Evolutionary conservation across 2,329 filamentous ascomycete genomes (phyloP), one percentile per base, ranked within the genome.

Genomic region (Alternaria metachromatica): DNA sequence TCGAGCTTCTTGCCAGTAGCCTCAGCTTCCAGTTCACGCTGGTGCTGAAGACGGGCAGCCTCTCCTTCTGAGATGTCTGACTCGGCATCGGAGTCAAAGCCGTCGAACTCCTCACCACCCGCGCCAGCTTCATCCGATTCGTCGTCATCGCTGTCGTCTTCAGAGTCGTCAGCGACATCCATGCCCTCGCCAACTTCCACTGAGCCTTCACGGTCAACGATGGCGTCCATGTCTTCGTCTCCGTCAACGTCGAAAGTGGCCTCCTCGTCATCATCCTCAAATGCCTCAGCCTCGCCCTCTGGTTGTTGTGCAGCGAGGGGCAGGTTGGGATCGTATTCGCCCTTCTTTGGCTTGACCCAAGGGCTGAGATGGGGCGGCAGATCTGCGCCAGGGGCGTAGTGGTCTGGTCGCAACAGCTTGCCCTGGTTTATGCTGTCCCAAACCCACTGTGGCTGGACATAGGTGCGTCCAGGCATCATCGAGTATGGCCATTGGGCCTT

Each of bases 371-470:
- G 96, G 12, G 96, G 96, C 21, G 96, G 96, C 30, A 99, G 85
- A 70, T 93, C 90, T 18, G 94, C 91, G 18, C 96, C 96, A 2
- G 96, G 96, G 0, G 91, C 92, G 76, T 99, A 99, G 37, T 94
- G 82, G 76, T 97, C 93, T 30, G 94, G 89, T 69, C 92, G 87
- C 79, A 97, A 90, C 60, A 99, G 84, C 80, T 95, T 93, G 66
- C 93, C 93, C 49, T 96, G 92, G 79, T 99, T 99, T 79, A 97
- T 84, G 74, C 92, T 95, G 77, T 99, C 96, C 96, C 96, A 99
- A 5, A 99, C 89, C 95, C 96, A 99, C 79, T 99, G 96, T 20
- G 96, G 96, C 83, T 99, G 96, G 60, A 99, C 84, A 73, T 99
- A 99, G 67, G 89, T 93, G 69, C 96, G 88, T 37, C 95, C 95